These are phyloP conservation scores for Elsinoe batatas DNA, from an alignment of 2,329 filamentous ascomycete genomes.

Conservation along the genomic window DNA sequence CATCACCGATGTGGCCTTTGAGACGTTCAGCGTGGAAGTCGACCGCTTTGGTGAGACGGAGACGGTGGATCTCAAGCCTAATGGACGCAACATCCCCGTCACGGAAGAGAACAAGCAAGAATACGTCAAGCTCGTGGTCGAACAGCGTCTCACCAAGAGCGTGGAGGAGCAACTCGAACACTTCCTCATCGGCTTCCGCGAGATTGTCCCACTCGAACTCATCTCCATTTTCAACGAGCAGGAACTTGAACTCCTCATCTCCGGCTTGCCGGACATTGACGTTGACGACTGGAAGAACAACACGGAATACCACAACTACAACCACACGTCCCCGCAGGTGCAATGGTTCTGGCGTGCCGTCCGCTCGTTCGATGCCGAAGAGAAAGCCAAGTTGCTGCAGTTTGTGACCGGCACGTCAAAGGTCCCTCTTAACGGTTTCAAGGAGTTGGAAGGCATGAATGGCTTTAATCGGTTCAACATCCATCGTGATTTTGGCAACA, in stretches of 20 bases:
- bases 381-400: slow-evolving; percentile 90
- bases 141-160: slow-evolving; percentile 83
- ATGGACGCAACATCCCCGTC: slow-evolving; percentile 84
- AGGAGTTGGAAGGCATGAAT: slow-evolving; percentile 98
- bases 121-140: slow-evolving; percentile 87
- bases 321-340: slow-evolving; percentile 84
- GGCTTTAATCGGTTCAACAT: slow-evolving; percentile 97
- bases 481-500: slow-evolving; percentile 93
- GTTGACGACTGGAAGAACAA: slow-evolving; percentile 99
- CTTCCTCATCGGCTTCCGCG: slow-evolving; percentile 85
- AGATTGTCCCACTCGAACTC: slow-evolving; percentile 88
- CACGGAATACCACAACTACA: slow-evolving; percentile 98
- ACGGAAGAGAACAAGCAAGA: slow-evolving; percentile 99
- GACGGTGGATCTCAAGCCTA: slow-evolving; percentile 74
- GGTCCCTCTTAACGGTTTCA: slow-evolving; percentile 96
- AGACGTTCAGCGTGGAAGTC: slow-evolving; percentile 89
- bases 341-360: slow-evolving; percentile 99
- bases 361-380: slow-evolving; percentile 96
- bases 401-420: slow-evolving; percentile 98
- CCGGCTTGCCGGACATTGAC: slow-evolving; percentile 91
- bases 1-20: slow-evolving; percentile 93
- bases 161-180: slow-evolving; percentile 90
- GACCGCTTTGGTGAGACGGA: slow-evolving; percentile 88
- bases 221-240: slow-evolving; percentile 98
- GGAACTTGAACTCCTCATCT: slow-evolving; percentile 91